Percentiles rank a stretch among this genome's conserved stretches.
phyloP scores from a whole-genome alignment of 805 yeast species.

The Wickerhamomyces queroliae region DNA sequence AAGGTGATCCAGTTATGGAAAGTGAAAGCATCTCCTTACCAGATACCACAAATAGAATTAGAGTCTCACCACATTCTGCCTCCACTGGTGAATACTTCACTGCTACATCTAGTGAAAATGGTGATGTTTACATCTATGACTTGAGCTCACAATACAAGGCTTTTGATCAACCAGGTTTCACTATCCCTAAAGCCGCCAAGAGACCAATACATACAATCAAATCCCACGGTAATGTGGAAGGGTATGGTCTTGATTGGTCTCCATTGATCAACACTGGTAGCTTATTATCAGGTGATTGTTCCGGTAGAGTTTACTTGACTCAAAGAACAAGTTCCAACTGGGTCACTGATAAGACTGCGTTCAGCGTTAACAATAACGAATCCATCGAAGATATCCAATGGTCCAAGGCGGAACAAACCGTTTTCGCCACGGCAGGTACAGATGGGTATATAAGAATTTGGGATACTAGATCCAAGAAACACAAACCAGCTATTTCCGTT shows the following conservation, averaged over 20 bases:
- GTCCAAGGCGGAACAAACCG: slow-evolving; percentile 89
- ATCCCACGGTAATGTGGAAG: slow-evolving; percentile 92
- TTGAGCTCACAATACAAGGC: slow-evolving; percentile 73
- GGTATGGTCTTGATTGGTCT: slow-evolving; percentile 96
- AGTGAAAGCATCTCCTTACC: slow-evolving; percentile 72
- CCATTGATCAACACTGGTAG: slow-evolving; percentile 78
- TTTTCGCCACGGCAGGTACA: slow-evolving; percentile 90
- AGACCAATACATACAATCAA: slow-evolving; percentile 79
- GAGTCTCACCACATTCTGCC: slow-evolving; percentile 74
- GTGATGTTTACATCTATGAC: slow-evolving; percentile 85
- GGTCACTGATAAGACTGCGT: slow-evolving; percentile 84
- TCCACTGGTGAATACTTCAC: slow-evolving; percentile 76
- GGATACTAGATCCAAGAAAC: slow-evolving; percentile 94
- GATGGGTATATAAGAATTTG: slow-evolving; percentile 92
- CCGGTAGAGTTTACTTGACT: slow-evolving; percentile 79
- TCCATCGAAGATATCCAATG: slow-evolving; percentile 97
- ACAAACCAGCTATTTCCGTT: slow-evolving; percentile 83
- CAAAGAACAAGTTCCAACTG: slow-evolving; percentile 71
- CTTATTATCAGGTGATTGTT: slow-evolving; percentile 80
- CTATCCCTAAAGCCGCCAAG: slow-evolving; percentile 70
- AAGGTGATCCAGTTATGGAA: slow-evolving; percentile 82
- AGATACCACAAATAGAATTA: slow-evolving; percentile 82
- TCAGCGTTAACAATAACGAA: slow-evolving; percentile 49
- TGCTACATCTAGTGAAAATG: slow-evolving; percentile 85
- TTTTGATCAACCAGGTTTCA: slow-evolving; percentile 82